Conservation (phyloP, 768 basidiomycete genomes). For the Suillus lakei region DNA sequence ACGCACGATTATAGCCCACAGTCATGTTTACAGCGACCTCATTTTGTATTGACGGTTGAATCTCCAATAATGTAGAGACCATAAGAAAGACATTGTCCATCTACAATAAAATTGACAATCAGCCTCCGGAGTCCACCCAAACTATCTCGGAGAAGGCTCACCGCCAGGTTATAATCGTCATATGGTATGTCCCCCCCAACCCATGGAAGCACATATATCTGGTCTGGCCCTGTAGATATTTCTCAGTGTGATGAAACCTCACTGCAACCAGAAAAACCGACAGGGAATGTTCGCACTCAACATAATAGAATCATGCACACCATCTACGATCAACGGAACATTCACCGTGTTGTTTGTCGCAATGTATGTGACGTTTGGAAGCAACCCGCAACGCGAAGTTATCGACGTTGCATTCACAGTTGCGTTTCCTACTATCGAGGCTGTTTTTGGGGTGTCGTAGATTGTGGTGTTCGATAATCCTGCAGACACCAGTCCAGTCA, state of each 20-base stretch:
- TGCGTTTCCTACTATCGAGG: slow-evolving; percentile 8
- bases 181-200: too few species aligned
- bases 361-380: neutral
- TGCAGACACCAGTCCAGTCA: neutral
- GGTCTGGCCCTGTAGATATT: neutral
- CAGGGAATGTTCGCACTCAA: neutral
- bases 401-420: slow-evolving; percentile 20
- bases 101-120: neutral
- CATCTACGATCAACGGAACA: neutral
- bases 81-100: neutral
- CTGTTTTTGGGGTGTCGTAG: slow-evolving; percentile 15
- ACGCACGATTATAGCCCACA: neutral
- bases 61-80: neutral
- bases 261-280: neutral
- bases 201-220: neutral
- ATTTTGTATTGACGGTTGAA: neutral
- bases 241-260: neutral
- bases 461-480: slow-evolving; percentile 17
- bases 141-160: neutral
- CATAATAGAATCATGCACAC: neutral
- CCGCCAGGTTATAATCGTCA: too few species aligned
- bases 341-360: neutral
- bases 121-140: neutral
- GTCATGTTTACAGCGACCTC: neutral
- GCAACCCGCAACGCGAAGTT: slow-evolving; percentile 13